A percentile compares a stretch with the other conserved stretches of the same genome.
phyloP scores from a whole-genome alignment of 225 moss, liverwort and hornwort genomes.

The Bryum argenteum region DNA sequence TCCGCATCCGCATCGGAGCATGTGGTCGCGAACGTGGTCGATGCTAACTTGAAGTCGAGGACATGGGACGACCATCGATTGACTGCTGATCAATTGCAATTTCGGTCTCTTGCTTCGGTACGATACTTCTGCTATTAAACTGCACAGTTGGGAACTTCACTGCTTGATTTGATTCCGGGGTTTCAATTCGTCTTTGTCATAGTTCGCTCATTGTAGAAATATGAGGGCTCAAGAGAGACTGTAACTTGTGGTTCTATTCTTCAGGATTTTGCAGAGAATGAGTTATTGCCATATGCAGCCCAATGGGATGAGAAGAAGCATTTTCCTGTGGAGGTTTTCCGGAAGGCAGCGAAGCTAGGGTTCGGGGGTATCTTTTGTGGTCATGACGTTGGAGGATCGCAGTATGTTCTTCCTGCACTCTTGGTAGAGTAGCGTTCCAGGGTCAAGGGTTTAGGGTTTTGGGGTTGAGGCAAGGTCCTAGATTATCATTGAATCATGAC shows the following conservation, averaged over 20 bases:
- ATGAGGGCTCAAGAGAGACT: background rate
- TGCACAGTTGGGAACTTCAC: too few relatives aligned
- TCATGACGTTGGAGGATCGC: constrained; percentile 91
- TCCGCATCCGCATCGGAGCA: constrained; percentile 59
- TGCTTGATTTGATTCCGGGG: too few relatives aligned
- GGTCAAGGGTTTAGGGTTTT: constrained; percentile 26
- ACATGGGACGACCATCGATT: constrained; percentile 73
- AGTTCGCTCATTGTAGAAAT: too few relatives aligned
- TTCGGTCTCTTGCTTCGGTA: constrained; percentile 66
- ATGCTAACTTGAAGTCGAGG: constrained; percentile 49
- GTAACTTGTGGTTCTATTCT: constrained; percentile 10
- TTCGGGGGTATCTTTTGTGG: constrained; percentile 95
- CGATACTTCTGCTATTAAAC: background rate
- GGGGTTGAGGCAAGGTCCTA: constrained; percentile 13
- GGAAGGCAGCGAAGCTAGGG: constrained; percentile 81
- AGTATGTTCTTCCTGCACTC: constrained; percentile 48
- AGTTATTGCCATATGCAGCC: constrained; percentile 88
- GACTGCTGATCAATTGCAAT: constrained; percentile 67
- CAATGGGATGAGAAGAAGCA: constrained; percentile 90
- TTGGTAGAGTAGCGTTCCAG: background rate
- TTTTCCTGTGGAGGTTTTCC: constrained; percentile 89
- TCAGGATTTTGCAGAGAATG: constrained; percentile 90
- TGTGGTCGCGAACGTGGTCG: constrained; percentile 39
- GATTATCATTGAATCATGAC: background rate
- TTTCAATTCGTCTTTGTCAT: too few relatives aligned